Percentiles rank a stretch among this genome's conserved stretches.
phyloP scores from a whole-genome alignment of 495 filamentous ascomycete species.

The Cercophora sp. region DNA sequence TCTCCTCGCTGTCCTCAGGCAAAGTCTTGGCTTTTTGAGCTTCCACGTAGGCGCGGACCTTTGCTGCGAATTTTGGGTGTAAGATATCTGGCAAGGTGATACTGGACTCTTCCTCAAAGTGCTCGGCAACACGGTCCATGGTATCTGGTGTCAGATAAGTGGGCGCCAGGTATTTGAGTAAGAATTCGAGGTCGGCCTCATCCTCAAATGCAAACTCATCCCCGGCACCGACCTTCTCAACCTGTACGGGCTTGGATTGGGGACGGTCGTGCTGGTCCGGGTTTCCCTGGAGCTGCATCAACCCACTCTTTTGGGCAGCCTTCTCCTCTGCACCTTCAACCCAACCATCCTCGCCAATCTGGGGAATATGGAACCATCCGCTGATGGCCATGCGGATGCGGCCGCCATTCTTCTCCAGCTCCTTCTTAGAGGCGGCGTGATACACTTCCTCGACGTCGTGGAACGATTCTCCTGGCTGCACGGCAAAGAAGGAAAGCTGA shows the following conservation, averaged over 20 bases:
- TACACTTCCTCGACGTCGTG: slow-evolving; percentile 99
- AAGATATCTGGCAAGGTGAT: slow-evolving; percentile 76
- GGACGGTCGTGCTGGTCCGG: slow-evolving; percentile 83
- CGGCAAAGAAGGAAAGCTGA: slow-evolving; percentile 95
- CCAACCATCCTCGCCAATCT: slow-evolving; percentile 91
- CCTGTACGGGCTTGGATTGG: slow-evolving; percentile 53
- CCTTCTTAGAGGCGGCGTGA: slow-evolving; percentile 49
- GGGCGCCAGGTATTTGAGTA: slow-evolving; percentile 83
- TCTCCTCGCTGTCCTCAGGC: slow-evolving; percentile 47
- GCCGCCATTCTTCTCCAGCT: slow-evolving; percentile 57
- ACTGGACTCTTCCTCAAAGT: slow-evolving; percentile 77
- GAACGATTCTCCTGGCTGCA: slow-evolving; percentile 95
- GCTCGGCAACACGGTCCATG: slow-evolving; percentile 70
- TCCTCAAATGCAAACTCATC: slow-evolving; percentile 50
- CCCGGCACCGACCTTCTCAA: slow-evolving; percentile 43
- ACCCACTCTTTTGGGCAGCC: slow-evolving; percentile 79
- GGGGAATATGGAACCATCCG: slow-evolving; percentile 99
- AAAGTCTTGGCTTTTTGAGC: slow-evolving; percentile 53
- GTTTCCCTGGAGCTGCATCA: slow-evolving; percentile 87
- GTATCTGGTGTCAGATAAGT: slow-evolving; percentile 94
- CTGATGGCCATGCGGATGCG: slow-evolving; percentile 95
- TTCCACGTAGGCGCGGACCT: slow-evolving; percentile 64
- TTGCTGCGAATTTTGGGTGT: slow-evolving; percentile 66
- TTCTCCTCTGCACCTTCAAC: slow-evolving; percentile 83
- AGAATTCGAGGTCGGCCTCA: slow-evolving; percentile 74